Evolutionary conservation across 345 rosid genomes (phyloP), one percentile per base, ranked within the genome.

Genomic region (Citrus cavaleriei): DNA sequence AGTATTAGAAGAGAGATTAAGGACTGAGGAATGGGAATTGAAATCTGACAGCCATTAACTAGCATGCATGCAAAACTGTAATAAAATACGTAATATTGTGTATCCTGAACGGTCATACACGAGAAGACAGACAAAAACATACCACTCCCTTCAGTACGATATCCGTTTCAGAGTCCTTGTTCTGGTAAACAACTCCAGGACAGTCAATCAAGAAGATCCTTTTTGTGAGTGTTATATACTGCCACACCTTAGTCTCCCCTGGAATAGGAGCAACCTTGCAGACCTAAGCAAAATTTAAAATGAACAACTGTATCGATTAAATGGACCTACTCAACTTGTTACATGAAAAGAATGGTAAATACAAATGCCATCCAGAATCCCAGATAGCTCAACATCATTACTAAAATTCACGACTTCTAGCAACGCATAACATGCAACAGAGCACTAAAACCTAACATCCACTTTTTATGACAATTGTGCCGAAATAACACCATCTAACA

Each of bases 231-330:
- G 97, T 91, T 82, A 94, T 94, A 66, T 96, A 94, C 76, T 96
- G 99, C 98, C 99, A 96, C 62, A 94, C 98, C 84, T 94, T 94
- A 10, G 99, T 96, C 88, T 96, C 99, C 74, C 98, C 99, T 1
- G 99, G 99, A 80, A 96, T 94, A 30, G 99, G 98, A 83, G 99
- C 99, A 78, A 93, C 99, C 86, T 91, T 96, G 90, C 99, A 94
- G 75, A 96, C 98, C 99, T 95, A 16, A 46, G 57, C 25, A 3
- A 60, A 30, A 8, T 70, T 2, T 24, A 13, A 81, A 75, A 60
- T n/a, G 8, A 8, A 66, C 62, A 57, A 57, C 54, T 51, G n/a
- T 28, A 54, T 78, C 62, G 66, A 54, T 68, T 63, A 38, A 60
- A 30, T 10, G 63, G 35, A 60, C 49, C 60, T 3, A 55, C 30